Evolutionary conservation across 2,329 filamentous ascomycete genomes (phyloP), one percentile per base, ranked within the genome.

Genomic region (Monosporascus sp.): DNA sequence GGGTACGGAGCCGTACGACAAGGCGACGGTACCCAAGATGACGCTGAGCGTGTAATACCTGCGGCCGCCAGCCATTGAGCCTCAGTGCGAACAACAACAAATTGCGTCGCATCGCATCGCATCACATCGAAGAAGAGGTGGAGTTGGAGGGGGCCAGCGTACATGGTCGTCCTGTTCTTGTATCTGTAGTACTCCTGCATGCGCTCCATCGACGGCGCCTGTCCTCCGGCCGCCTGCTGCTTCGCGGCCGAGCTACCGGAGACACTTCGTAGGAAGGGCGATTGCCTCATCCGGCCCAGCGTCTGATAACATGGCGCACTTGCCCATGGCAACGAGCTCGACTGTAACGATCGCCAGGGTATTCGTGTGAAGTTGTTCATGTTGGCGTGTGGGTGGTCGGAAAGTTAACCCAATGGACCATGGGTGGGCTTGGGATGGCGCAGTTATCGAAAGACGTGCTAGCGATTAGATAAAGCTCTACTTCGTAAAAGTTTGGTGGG

Each of bases 1-100:
- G 2, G 90, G 90, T 48, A 94, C 90, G 11, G 88, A 90, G 60
- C 89, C 89, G 66, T 94, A 94, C 1, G 88, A 88, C 37, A 94
- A 74, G 3, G 88, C 88, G 20, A 91, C 85, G 5, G 89, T 92
- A 52, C 87, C 89, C 50, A 94, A 73, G 53, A 93, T 90, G 56
- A 90, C 76, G 67, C 87, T 90, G 57, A 92, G 70, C 15, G 85
- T 82, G 68, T 93, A 94, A 73, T 84, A 87, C 70, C 84, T 88
- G 60, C 37, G 24, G 51, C 47, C 47, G 38, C 15, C 47, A 51
- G 43, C 44, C 38, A 48, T 58, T 65, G 47, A 67, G 63, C 58
- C 49, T 52, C 38, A 39, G 37, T 41, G 25, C 37, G n/a, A n/a
- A n/a, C 4, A 11, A 22, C 31, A 20, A 41, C 22, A 35, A 31